Evolutionary conservation across 495 filamentous ascomycete genomes (phyloP).

Genomic region (Pyronema domesticum): DNA sequence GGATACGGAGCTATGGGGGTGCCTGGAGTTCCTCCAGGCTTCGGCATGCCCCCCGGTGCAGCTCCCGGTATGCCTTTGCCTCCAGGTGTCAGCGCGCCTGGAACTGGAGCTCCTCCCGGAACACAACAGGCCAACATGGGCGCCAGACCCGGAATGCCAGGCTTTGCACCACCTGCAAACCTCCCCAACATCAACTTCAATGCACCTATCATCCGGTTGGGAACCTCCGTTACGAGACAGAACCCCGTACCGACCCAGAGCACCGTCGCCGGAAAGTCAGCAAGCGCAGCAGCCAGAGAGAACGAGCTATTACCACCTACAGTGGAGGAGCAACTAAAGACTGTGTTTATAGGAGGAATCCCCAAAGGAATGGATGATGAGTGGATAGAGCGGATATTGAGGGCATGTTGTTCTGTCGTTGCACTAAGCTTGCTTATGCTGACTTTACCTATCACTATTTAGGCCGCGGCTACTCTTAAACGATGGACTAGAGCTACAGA

Average conservation of each 20-base stretch:
- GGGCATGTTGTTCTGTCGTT: constrained; percentile 11
- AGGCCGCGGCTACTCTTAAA: constrained; percentile 54
- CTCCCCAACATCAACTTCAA: constrained; percentile 98
- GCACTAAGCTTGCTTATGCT: neutral
- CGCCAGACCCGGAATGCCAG: constrained; percentile 60
- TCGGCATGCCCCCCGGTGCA: constrained; percentile 57
- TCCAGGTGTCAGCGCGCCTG: constrained; percentile 63
- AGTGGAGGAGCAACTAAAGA: constrained; percentile 74
- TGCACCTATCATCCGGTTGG: constrained; percentile 87
- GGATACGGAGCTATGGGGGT: constrained; percentile 28
- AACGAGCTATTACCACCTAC: constrained; percentile 57
- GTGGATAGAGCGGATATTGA: constrained; percentile 66
- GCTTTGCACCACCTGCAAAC: constrained; percentile 79
- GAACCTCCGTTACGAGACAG: constrained; percentile 45
- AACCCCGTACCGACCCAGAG: constrained; percentile 25
- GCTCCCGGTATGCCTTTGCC: constrained; percentile 27
- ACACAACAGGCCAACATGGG: constrained; percentile 50
- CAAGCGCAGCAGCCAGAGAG: constrained; percentile 27
- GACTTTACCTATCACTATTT: neutral
- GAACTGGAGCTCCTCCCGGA: constrained; percentile 59
- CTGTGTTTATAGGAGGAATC: constrained; percentile 77
- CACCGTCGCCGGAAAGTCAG: constrained; percentile 25
- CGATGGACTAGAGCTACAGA: constrained; percentile 74
- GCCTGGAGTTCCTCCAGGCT: constrained; percentile 37
- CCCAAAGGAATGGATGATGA: constrained; percentile 63